Evolutionary conservation across 2,329 filamentous ascomycete genomes (phyloP).

Genomic region (Aspergillus quadrilineatus): DNA sequence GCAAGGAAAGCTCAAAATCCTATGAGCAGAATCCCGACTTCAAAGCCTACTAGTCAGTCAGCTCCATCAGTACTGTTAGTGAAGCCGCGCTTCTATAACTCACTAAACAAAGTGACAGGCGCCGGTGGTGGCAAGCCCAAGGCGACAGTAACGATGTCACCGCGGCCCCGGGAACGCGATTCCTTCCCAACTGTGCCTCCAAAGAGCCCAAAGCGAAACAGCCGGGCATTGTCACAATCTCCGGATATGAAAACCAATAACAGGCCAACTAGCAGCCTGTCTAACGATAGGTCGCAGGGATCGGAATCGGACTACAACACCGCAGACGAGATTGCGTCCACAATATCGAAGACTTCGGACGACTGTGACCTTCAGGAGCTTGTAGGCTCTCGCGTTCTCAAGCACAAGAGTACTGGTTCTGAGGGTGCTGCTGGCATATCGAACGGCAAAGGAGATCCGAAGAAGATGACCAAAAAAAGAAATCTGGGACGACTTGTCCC

Average conservation of each 20-base stretch:
- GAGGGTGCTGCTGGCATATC: background rate
- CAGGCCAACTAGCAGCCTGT: slow-evolving; percentile 12
- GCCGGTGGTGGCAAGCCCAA: background rate
- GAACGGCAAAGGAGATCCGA: slow-evolving; percentile 2
- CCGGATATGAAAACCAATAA: background rate
- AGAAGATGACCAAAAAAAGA: slow-evolving; percentile 16
- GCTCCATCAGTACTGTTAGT: slow-evolving; percentile 3
- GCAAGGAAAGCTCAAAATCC: background rate
- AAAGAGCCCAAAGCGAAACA: background rate
- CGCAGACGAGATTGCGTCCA: slow-evolving; percentile 28
- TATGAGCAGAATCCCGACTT: slow-evolving; percentile 5
- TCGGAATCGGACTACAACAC: slow-evolving; percentile 33
- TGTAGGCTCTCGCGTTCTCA: background rate
- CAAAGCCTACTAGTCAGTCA: slow-evolving; percentile 8
- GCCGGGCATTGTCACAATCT: background rate
- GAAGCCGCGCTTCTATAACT: slow-evolving; percentile 13
- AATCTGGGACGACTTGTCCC: slow-evolving; percentile 24
- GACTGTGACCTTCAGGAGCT: background rate
- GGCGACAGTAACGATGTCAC: background rate
- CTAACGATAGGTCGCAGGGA: slow-evolving; percentile 20
- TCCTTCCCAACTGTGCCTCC: background rate
- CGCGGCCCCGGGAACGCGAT: background rate
- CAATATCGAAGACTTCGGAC: slow-evolving; percentile 3
- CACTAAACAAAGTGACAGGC: slow-evolving; percentile 5
- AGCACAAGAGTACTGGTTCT: background rate